Percentiles rank a stretch among this genome's conserved stretches.
phyloP scores from a whole-genome alignment of 225 moss, liverwort and hornwort genomes.

The Pseudoscleropodium purum region DNA sequence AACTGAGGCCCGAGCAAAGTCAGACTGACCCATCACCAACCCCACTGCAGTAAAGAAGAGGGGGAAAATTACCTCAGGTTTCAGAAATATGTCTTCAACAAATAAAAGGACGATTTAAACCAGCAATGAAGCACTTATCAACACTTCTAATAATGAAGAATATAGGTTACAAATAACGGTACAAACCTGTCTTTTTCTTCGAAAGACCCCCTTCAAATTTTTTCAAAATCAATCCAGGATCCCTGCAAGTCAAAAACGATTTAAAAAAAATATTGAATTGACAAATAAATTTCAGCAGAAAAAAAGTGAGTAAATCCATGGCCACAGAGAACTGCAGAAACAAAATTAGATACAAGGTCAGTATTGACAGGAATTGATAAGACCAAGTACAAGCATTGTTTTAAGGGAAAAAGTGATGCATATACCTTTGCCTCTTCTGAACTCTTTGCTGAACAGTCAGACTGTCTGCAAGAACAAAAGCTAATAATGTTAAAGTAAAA shows the following conservation, averaged over 20 bases:
- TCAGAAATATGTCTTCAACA: not conserved
- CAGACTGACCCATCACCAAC: conserved; percentile 1
- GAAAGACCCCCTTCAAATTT: conserved; percentile 6
- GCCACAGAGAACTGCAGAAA: not conserved
- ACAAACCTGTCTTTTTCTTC: conserved; percentile 28
- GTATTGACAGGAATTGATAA: not conserved
- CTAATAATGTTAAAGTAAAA: not conserved
- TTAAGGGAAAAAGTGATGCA: not conserved
- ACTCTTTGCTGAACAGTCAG: conserved; percentile 2
- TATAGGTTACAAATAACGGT: not conserved
- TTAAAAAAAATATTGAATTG: not conserved
- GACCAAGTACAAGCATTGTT: not conserved
- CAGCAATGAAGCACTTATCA: not conserved
- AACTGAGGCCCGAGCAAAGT: not conserved
- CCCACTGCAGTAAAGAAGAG: conserved; percentile 9
- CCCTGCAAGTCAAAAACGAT: conserved; percentile 20
- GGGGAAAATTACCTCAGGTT: not conserved
- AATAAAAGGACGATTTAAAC: not conserved
- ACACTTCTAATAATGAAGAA: not conserved
- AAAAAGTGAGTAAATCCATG: not conserved
- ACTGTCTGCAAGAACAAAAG: conserved; percentile 9
- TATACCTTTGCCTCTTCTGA: conserved; percentile 41
- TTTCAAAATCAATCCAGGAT: conserved; percentile 15
- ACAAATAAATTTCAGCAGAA: not conserved
- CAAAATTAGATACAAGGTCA: not conserved